Evolutionary conservation across 2,329 filamentous ascomycete species (phyloP).

Genomic region (Chrysosporium keratinophilum): DNA sequence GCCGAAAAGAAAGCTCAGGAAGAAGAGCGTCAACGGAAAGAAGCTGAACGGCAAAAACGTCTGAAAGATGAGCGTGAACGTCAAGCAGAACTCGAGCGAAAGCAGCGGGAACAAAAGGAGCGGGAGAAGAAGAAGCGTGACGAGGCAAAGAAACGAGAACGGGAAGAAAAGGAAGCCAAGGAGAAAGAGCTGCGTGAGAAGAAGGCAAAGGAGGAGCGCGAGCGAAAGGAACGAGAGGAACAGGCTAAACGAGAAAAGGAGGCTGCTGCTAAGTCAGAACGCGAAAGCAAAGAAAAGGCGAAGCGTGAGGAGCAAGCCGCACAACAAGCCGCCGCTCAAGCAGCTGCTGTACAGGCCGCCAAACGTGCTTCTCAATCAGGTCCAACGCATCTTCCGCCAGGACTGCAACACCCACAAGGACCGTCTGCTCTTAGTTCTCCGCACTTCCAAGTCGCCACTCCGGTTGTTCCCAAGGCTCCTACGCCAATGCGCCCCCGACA

Average conservation of each 20-base stretch:
- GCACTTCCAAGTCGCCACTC: constrained; percentile 66
- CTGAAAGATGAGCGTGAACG: constrained; percentile 75
- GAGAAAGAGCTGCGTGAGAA: constrained; percentile 68
- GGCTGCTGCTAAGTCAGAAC: constrained; percentile 35
- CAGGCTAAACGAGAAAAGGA: constrained; percentile 48
- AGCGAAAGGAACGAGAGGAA: constrained; percentile 41
- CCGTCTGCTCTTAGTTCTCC: constrained; percentile 58
- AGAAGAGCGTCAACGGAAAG: constrained; percentile 73
- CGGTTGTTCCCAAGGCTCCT: constrained; percentile 69
- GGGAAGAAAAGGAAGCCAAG: constrained; percentile 48
- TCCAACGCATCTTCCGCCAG: constrained; percentile 45
- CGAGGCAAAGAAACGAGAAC: constrained; percentile 65
- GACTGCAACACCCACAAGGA: constrained; percentile 44
- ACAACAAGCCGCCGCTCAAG: constrained; percentile 20
- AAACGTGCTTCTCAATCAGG: constrained; percentile 52
- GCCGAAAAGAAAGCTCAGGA: constrained; percentile 82
- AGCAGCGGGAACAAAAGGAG: constrained; percentile 67
- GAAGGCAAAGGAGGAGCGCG: constrained; percentile 53
- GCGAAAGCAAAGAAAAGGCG: constrained; percentile 40
- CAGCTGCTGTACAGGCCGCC: constrained; percentile 18
- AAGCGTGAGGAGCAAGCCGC: constrained; percentile 34
- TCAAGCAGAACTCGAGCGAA: constrained; percentile 76
- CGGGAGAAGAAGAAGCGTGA: constrained; percentile 67
- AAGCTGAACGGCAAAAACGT: constrained; percentile 70
- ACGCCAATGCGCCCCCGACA: constrained; percentile 69